Evolutionary conservation across 768 basidiomycete species (phyloP).

Genomic region (Suillus ampliporus): DNA sequence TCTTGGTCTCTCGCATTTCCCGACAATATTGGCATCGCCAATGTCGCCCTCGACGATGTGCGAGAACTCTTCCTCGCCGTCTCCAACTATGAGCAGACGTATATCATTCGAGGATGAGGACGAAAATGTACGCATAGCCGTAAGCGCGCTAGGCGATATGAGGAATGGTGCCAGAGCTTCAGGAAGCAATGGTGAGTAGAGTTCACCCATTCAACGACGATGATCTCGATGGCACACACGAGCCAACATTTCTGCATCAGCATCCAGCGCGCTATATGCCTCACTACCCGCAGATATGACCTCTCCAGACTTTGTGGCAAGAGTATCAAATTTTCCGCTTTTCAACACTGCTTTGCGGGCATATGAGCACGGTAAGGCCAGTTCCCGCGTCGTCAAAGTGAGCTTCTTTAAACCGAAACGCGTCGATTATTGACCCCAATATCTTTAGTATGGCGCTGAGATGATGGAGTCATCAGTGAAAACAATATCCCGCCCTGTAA

Average conservation of each 20-base stretch:
- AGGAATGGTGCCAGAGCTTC: slow-evolving; percentile 48
- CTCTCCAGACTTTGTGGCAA: slow-evolving; percentile 47
- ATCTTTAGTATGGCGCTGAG: slow-evolving; percentile 76
- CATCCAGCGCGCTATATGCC: slow-evolving; percentile 20
- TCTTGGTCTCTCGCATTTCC: slow-evolving; percentile 1
- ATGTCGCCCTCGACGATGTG: slow-evolving; percentile 21
- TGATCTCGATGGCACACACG: background rate
- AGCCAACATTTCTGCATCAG: slow-evolving; percentile 12
- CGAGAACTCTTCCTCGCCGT: slow-evolving; percentile 18
- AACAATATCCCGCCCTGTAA: slow-evolving; percentile 80
- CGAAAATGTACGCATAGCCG: slow-evolving; percentile 81
- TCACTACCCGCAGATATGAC: slow-evolving; percentile 18
- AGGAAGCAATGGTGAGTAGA: slow-evolving; percentile 19
- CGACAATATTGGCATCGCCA: slow-evolving; percentile 8
- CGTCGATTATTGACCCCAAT: slow-evolving; percentile 18
- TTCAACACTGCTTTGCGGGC: slow-evolving; percentile 73
- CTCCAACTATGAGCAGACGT: slow-evolving; percentile 12
- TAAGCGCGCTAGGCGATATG: slow-evolving; percentile 80
- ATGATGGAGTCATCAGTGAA: slow-evolving; percentile 87
- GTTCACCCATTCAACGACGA: slow-evolving; percentile 3
- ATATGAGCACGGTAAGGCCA: slow-evolving; percentile 85
- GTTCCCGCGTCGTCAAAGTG: slow-evolving; percentile 86
- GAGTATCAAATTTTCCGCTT: slow-evolving; percentile 74
- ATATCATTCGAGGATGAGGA: slow-evolving; percentile 57
- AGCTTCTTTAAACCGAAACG: slow-evolving; percentile 21